Evolutionary conservation across 306 rosid species (phyloP).

Genomic region (Canavalia gladiata): DNA sequence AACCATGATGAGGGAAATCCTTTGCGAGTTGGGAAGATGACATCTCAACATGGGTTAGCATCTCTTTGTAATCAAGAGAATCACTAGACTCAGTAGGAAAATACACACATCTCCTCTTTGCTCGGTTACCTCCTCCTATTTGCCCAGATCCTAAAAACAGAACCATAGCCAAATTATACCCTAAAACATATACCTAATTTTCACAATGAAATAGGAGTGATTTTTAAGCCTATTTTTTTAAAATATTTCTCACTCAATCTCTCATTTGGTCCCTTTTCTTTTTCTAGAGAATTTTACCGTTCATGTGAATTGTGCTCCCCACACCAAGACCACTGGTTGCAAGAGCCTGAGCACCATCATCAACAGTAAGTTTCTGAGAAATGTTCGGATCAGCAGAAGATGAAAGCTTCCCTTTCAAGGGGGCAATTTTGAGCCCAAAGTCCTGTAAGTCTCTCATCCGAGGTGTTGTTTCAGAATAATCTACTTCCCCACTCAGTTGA

Average conservation of each 20-base stretch:
- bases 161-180: conserved; percentile 57
- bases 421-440: conserved; percentile 62
- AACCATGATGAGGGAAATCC: conserved; percentile 54
- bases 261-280: conserved; percentile 52
- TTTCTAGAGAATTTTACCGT: conserved; percentile 59
- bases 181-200: conserved; percentile 46
- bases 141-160: conserved; percentile 72
- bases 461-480: conserved; percentile 59
- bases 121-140: conserved; percentile 53
- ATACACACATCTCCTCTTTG: conserved; percentile 72
- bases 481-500: conserved; percentile 63
- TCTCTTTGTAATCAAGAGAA: conserved; percentile 71
- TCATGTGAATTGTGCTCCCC: conserved; percentile 53
- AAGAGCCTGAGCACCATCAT: conserved; percentile 54
- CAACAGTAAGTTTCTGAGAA: conserved; percentile 55
- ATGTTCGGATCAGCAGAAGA: conserved; percentile 59
- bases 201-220: conserved; percentile 40
- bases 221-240: conserved; percentile 44
- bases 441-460: conserved; percentile 83
- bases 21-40: conserved; percentile 60
- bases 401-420: conserved; percentile 57
- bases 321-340: conserved; percentile 47
- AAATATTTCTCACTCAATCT: conserved; percentile 52
- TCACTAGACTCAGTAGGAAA: conserved; percentile 71
- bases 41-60: conserved; percentile 60